A percentile compares a stretch with the other conserved stretches of the same genome.
Evolutionary conservation across 2,329 filamentous ascomycete species (phyloP).

Genomic region (Ploettnerulaceae sp.): DNA sequence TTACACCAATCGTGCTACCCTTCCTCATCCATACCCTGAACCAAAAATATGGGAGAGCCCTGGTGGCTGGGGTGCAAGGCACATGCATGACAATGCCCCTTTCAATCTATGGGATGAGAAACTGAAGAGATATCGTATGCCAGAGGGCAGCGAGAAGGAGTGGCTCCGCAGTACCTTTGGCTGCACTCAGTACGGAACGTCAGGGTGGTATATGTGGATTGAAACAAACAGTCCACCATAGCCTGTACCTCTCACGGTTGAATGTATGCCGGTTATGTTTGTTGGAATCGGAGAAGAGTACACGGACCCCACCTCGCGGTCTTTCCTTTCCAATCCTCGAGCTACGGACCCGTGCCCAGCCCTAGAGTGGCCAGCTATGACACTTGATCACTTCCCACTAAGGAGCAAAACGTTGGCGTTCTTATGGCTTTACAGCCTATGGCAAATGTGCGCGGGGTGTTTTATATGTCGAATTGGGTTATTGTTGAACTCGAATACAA

Average conservation of each 20-base stretch:
- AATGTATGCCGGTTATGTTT: constrained; percentile 20
- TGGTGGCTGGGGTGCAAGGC: constrained; percentile 17
- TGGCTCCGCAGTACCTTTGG: constrained; percentile 42
- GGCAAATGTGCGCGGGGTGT: constrained; percentile 15
- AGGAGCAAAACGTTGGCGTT: constrained; percentile 13
- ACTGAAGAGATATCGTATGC: constrained; percentile 11
- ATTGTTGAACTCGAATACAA: constrained; percentile 18
- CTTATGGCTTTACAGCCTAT: constrained; percentile 18
- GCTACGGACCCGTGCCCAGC: constrained; percentile 16
- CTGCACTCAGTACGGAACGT: constrained; percentile 31
- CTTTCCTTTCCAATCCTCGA: constrained; percentile 16
- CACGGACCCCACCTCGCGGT: constrained; percentile 14
- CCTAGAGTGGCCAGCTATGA: constrained; percentile 16
- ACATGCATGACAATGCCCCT: constrained; percentile 19
- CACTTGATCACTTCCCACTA: constrained; percentile 15
- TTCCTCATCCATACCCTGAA: no score
- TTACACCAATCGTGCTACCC: no score
- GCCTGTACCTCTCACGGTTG: constrained; percentile 19
- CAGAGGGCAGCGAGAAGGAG: constrained; percentile 9
- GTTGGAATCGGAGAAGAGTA: constrained; percentile 14
- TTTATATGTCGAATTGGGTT: constrained; percentile 20
- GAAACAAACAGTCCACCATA: constrained; percentile 19
- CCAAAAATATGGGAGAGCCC: constrained; percentile 18
- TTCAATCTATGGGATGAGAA: constrained; percentile 18
- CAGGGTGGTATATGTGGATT: constrained; percentile 20